Conservation (phyloP, 2,329 filamentous ascomycete species). For the Aspergillus niger region DNA sequence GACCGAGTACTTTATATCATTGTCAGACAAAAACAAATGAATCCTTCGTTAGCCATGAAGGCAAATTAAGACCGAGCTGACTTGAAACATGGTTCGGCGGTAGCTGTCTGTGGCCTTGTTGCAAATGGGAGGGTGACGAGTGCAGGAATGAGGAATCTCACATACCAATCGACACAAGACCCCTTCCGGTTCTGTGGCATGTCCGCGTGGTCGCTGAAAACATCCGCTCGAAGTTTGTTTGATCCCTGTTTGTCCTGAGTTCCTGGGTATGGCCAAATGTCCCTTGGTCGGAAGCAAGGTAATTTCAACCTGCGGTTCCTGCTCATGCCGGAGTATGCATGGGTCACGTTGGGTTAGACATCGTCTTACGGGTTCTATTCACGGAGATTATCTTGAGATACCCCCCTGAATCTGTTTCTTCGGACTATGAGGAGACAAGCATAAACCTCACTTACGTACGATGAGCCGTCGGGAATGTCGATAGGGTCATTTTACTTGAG, state of each 20-base stretch:
- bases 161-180: not conserved
- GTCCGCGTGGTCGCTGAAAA: not conserved
- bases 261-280: not conserved
- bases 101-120: no score
- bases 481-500: not conserved
- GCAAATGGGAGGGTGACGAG: not conserved
- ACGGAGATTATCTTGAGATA: not conserved
- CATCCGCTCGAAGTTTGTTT: not conserved
- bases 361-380: not conserved
- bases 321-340: not conserved
- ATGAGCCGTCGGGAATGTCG: not conserved
- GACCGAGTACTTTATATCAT: not conserved
- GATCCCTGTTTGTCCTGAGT: not conserved
- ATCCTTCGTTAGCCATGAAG: not conserved
- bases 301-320: not conserved
- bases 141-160: not conserved
- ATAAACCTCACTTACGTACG: not conserved
- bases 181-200: not conserved
- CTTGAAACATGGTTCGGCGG: not conserved
- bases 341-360: not conserved
- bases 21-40: not conserved
- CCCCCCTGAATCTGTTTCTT: not conserved
- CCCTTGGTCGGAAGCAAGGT: not conserved
- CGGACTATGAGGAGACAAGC: not conserved
- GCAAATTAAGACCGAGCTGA: not conserved